Evolutionary conservation across 2,329 filamentous ascomycete species (phyloP).

Genomic region (Fusarium equiseti): DNA sequence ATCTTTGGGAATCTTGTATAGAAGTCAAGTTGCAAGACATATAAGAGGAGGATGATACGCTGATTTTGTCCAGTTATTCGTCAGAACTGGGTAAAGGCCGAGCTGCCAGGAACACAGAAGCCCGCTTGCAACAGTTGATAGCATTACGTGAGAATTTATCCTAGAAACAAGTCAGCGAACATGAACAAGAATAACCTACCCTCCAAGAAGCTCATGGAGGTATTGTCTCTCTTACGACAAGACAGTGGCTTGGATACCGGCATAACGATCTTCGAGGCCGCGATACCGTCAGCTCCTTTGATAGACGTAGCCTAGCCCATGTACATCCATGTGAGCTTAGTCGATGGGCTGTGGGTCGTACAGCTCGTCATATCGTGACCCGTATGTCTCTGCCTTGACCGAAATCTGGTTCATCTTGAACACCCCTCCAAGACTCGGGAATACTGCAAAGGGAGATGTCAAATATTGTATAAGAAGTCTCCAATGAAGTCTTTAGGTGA

Average conservation of each 20-base stretch:
- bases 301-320: slow-evolving; percentile 10
- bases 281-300: slow-evolving; percentile 31
- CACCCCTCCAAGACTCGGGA: slow-evolving; percentile 15
- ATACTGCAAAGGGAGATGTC: neutral
- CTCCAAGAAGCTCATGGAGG: slow-evolving; percentile 4
- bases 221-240: slow-evolving; percentile 17
- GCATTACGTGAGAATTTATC: slow-evolving; percentile 41
- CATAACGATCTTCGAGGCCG: slow-evolving; percentile 12
- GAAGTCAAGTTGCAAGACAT: slow-evolving; percentile 6
- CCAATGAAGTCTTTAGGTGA: neutral
- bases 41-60: neutral
- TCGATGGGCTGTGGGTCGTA: slow-evolving; percentile 29
- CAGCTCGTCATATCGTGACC: slow-evolving; percentile 29
- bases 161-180: slow-evolving; percentile 17
- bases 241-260: slow-evolving; percentile 39
- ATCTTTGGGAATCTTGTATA: neutral
- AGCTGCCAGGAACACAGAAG: slow-evolving; percentile 29
- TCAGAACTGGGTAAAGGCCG: slow-evolving; percentile 6
- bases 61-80: neutral
- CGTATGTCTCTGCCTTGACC: slow-evolving; percentile 16
- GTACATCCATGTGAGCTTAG: slow-evolving; percentile 34
- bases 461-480: slow-evolving; percentile 5
- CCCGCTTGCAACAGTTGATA: slow-evolving; percentile 18
- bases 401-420: slow-evolving; percentile 18
- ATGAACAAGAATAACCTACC: neutral